Evolutionary conservation across 2,329 filamentous ascomycete species (phyloP).

Genomic region (Fusarium longipes): DNA sequence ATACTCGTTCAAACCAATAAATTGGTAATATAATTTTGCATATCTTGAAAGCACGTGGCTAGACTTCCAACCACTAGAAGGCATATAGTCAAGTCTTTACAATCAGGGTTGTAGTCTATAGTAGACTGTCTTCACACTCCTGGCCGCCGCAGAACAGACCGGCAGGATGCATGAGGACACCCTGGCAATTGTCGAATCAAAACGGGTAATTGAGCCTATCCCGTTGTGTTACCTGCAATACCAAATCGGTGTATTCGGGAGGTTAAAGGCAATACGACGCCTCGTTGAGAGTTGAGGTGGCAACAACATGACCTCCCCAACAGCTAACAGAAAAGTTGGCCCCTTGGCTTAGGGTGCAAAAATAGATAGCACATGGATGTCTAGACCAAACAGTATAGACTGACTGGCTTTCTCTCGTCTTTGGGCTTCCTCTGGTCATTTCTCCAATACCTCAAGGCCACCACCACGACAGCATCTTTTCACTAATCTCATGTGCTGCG

Average conservation of each 20-base stretch:
- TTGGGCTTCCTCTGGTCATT: too few species aligned
- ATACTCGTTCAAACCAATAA: not conserved
- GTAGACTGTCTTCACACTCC: not conserved
- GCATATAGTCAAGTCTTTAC: not conserved
- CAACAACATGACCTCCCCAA: not conserved
- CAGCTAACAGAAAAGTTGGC: too few species aligned
- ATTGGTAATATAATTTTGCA: not conserved
- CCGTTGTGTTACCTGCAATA: slow-evolving; percentile 8
- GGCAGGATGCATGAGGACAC: slow-evolving; percentile 10
- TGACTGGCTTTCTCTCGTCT: too few species aligned
- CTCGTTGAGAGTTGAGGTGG: not conserved
- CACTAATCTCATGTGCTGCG: not conserved
- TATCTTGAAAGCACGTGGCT: not conserved
- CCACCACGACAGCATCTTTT: too few species aligned
- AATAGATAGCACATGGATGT: too few species aligned
- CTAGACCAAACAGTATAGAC: too few species aligned
- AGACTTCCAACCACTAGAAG: not conserved
- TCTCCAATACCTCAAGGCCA: too few species aligned
- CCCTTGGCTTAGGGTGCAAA: too few species aligned
- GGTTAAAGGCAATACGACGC: not conserved
- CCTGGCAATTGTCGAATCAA: slow-evolving; percentile 13
- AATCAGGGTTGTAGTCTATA: not conserved
- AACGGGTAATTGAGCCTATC: not conserved
- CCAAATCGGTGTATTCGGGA: not conserved
- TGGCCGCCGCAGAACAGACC: not conserved